Conservation (phyloP, 2,329 filamentous ascomycete genomes). For the Fusarium sambucinum region DNA sequence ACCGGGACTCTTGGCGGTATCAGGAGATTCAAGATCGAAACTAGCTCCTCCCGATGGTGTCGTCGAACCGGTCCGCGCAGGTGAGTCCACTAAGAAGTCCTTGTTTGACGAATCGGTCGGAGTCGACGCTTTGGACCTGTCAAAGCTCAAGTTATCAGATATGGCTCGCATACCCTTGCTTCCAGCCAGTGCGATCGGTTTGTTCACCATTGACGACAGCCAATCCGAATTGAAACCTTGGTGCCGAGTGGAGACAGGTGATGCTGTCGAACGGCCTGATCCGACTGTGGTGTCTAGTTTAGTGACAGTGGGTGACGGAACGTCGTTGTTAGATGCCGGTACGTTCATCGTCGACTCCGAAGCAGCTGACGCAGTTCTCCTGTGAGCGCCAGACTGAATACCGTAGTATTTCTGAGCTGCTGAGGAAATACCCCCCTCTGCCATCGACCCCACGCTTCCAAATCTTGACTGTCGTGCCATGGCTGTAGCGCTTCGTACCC, state of each 20-base stretch:
- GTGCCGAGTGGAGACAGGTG: constrained; percentile 59
- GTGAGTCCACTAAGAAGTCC: constrained; percentile 56
- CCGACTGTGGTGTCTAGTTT: constrained; percentile 65
- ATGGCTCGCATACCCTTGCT: constrained; percentile 83
- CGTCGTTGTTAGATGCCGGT: constrained; percentile 68
- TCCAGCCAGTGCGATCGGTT: constrained; percentile 62
- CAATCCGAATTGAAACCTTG: constrained; percentile 66
- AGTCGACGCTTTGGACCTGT: constrained; percentile 65
- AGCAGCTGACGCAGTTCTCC: constrained; percentile 72
- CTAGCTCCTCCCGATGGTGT: constrained; percentile 74
- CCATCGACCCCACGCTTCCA: constrained; percentile 81
- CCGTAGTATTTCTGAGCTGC: constrained; percentile 79
- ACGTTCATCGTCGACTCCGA: constrained; percentile 65
- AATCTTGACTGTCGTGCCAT: constrained; percentile 81
- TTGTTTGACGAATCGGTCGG: constrained; percentile 60
- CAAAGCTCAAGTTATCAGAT: constrained; percentile 77
- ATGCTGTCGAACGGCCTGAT: constrained; percentile 56
- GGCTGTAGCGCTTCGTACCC: constrained; percentile 73
- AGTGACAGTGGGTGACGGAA: constrained; percentile 68
- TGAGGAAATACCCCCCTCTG: constrained; percentile 71
- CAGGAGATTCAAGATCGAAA: constrained; percentile 82
- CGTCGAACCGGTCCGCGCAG: constrained; percentile 80
- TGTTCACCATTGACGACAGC: constrained; percentile 64
- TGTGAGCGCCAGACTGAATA: constrained; percentile 60
- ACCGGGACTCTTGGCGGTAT: constrained; percentile 69